Base-by-base conservation (phyloP, 2,329 filamentous ascomycete species). In the Calonectria henricotiae region DNA sequence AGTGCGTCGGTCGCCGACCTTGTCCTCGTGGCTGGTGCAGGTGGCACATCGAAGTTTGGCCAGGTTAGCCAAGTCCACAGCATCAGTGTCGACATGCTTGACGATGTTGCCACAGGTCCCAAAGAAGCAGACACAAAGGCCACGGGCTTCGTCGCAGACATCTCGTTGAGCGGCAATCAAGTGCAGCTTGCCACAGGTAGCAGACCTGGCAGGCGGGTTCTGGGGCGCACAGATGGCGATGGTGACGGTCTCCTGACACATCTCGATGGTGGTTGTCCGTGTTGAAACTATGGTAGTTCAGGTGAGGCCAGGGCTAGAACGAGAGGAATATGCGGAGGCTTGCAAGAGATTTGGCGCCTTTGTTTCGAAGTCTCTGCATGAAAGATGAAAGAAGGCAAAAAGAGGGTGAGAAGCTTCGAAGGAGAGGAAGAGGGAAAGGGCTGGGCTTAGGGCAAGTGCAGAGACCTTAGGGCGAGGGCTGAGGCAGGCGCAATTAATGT, bases 141-240 rank as follows among this genome's bases (percentile, higher is more conserved):
- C 74, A 0, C 25, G 44, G 0, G 77, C 74, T 0, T 55, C 13
- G 3, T 58, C 32, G 15, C 78, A 80, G 2, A 74, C 15, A 1
- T 58, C 2, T 0, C 72, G 73, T 0, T 70, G 37, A 1, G 58
- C 23, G 0, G 75, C 77, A 1, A 79, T 41, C 17, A 79, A 65
- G 30, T 80, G 78, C 0, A 80, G 71, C 11, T 74, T 73, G 1
- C 71, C 75, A 13, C 78, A 80, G 13, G 68, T 73, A 32, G 73
- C 77, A 0, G 68, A 62, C 0, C 74, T 60, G 0, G 30, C 13
- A 0, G 73, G 71, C 0, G 67, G 12, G 1, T 54, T 55, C 2
- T 54, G 1, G 0, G 76, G 75, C 0, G 75, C 75, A 58, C 78
- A 80, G 12, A 74, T 61, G 0, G 78, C 78, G 20, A 79, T 67